Percentiles rank a stretch among this genome's conserved stretches.
phyloP scores from a whole-genome alignment of 75 land plant species.

The Pinus taeda region DNA sequence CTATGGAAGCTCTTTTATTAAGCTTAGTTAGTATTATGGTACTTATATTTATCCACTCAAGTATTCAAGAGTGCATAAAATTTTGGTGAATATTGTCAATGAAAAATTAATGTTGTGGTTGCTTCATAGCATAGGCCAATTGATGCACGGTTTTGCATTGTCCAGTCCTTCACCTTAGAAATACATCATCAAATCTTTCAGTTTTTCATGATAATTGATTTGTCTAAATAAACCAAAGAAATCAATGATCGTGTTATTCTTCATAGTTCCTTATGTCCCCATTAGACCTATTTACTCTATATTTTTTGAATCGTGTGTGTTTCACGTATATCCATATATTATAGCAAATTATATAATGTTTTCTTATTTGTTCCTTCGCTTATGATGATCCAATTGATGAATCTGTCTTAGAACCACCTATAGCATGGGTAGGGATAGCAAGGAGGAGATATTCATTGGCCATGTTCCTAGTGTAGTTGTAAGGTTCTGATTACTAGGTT shows the following conservation, averaged over 20 bases:
- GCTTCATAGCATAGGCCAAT: neutral
- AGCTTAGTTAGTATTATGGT: neutral
- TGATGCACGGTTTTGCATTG: neutral
- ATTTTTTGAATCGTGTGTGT: neutral
- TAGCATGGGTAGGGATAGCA: too few species aligned
- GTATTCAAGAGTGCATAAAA: neutral
- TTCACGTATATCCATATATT: too few species aligned
- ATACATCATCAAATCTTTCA: neutral
- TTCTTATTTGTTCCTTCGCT: too few species aligned
- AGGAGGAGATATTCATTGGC: too few species aligned
- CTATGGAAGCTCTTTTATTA: neutral
- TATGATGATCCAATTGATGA: too few species aligned
- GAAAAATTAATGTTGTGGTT: neutral
- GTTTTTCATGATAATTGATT: neutral
- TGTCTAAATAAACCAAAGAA: neutral
- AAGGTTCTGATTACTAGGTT: too few species aligned
- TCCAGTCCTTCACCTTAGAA: neutral
- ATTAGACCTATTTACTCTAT: neutral
- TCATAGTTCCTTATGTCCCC: neutral
- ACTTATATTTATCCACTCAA: neutral
- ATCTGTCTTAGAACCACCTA: too few species aligned
- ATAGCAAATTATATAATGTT: too few species aligned
- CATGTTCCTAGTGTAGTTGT: too few species aligned
- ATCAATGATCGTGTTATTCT: neutral
- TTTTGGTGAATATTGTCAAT: neutral